Base-by-base conservation (phyloP, 2,329 filamentous ascomycete genomes). In the Cladophialophora psammophila region DNA sequence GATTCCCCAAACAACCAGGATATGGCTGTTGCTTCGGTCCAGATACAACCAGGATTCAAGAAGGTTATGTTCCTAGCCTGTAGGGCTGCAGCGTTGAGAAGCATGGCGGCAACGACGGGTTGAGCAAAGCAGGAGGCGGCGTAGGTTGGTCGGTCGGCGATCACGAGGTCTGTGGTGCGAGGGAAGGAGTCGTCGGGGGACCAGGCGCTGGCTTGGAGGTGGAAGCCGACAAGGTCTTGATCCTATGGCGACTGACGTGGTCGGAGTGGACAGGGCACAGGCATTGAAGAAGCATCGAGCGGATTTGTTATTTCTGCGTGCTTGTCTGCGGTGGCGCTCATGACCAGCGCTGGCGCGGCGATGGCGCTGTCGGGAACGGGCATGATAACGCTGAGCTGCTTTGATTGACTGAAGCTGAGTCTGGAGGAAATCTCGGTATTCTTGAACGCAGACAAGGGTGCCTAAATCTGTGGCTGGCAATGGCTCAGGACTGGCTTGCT, bases 401-500 rank as follows among this genome's bases (percentile, higher is more conserved):
- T 13, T 18, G 34, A 40, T 35, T 6, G 45, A 38, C 10, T 53
- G 15, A 42, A 61, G 48, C 48, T 61, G 59, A 34, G 18, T 32
- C 34, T 26, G 26, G 34, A 61, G 48, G 48, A 54, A 61, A n/a
- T n/a, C 8, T 1, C 59, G 59, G 10, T 61, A 61, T 15, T 31
- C 35, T 18, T 54, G 18, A 4, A 61, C 32, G 34, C 32, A 13
- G 9, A 18, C 8, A n/a, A 50, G 45, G 20, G 18, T 18, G 20
- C 20, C 13, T 20, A 12, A 31, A 31, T 50, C 45, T 13, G 20
- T 18, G 45, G 20, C 15, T 5, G 34, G 31, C 31, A 12, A 20
- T 34, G 53, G 32, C 53, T 35, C 6, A 18, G 53, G 31, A 35
- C 6, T 55, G 5, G 20, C 18, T 50, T 31, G 8, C 32, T 26